Evolutionary conservation across 768 basidiomycete species (phyloP), one percentile per base, ranked within the genome.

Genomic region (Leucosporidium yakuticum): DNA sequence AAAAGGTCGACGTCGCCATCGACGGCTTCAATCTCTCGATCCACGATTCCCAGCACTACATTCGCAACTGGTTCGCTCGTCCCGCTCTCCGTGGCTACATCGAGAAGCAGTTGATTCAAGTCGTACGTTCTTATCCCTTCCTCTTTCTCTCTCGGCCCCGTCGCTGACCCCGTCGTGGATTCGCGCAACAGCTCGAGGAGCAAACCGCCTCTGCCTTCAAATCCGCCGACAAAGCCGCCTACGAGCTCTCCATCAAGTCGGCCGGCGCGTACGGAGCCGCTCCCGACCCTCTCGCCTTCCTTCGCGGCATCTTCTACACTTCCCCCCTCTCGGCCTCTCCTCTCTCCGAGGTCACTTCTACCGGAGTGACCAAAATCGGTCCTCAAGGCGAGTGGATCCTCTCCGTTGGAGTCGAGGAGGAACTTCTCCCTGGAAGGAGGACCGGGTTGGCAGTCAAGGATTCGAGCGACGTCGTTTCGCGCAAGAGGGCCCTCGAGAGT

Each of bases 281-380:
- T n/a, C 36, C 71, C n/a, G 29, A 72, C 63, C 71, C 71, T 9
- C 25, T 72, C 19, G 51, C 62, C 15, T 73, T 67, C 69, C 32
- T 75, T 58, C 53, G 67, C 55, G 69, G 66, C 49, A 62, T 74
- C 64, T 66, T 69, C 58, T 27, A 53, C 15, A 23, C 57, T 47
- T 12, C 50, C 23, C 11, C 34, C 27, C 19, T 47, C 62, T 19
- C 54, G 14, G 21, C 51, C 25, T 64, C 65, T 19, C 17, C 19
- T 29, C 31, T 73, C 27, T 44, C 39, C 39, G n/a, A 64, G 20
- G 50, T 44, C 60, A 60, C 64, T 62, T 48, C 69, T 9, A 70
- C 76, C 58, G 80, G 80, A 51, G 74, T 81, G 65, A 79, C 79
- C 75, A 81, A 79, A 76, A 77, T 79, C 60, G 80, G 80, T 9